These are phyloP conservation scores for Acacia confusa DNA, from an alignment of 306 rosid species.

Conservation along the genomic window DNA sequence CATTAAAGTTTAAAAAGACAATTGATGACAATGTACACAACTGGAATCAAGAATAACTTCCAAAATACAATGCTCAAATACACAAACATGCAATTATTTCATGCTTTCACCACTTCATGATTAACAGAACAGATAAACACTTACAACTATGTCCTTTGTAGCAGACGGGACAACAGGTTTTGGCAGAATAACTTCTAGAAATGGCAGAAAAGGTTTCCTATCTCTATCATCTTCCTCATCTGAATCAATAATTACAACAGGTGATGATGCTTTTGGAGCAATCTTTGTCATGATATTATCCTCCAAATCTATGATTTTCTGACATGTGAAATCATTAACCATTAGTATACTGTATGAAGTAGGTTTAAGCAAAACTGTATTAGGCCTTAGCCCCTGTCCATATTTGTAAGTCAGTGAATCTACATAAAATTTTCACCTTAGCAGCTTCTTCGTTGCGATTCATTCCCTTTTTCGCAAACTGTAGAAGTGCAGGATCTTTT, in stretches of 20 bases:
- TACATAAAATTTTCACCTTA: background rate
- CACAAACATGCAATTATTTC: slow-evolving; percentile 3
- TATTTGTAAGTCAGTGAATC: background rate
- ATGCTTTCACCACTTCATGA: slow-evolving; percentile 8
- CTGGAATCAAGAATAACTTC: background rate
- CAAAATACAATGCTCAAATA: slow-evolving; percentile 23
- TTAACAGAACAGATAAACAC: slow-evolving; percentile 32
- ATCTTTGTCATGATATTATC: slow-evolving; percentile 28
- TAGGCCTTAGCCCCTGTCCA: background rate
- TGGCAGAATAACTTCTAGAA: slow-evolving; percentile 50
- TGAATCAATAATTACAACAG: slow-evolving; percentile 72
- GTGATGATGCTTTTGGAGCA: slow-evolving; percentile 22
- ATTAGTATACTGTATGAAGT: background rate
- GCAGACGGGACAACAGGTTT: slow-evolving; percentile 35
- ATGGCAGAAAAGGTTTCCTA: slow-evolving; percentile 38
- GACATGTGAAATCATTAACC: slow-evolving; percentile 18
- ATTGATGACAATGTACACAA: background rate
- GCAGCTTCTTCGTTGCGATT: slow-evolving; percentile 27
- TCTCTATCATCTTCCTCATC: slow-evolving; percentile 70
- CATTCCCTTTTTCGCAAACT: slow-evolving; percentile 26
- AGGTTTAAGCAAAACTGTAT: background rate
- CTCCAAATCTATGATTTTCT: slow-evolving; percentile 55
- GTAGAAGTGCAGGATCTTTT: slow-evolving; percentile 49
- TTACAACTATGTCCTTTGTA: slow-evolving; percentile 48
- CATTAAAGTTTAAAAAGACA: slow-evolving; percentile 13